Percentiles rank a stretch among this genome's conserved stretches.
These are phyloP conservation scores for Cercophora newfieldiana DNA, from an alignment of 495 filamentous ascomycete genomes.

Conservation along the genomic window DNA sequence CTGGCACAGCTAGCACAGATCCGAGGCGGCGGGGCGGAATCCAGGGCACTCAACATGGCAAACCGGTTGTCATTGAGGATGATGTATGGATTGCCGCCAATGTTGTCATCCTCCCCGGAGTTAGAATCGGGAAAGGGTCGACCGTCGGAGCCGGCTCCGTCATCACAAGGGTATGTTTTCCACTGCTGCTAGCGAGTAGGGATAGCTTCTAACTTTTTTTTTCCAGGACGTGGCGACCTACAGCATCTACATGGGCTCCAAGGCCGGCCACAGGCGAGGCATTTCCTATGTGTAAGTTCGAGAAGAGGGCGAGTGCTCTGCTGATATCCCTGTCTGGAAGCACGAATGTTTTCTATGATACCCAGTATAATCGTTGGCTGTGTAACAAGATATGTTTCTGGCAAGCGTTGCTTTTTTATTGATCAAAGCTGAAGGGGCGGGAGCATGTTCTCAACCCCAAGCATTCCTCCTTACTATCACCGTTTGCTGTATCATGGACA, in stretches of 20 bases:
- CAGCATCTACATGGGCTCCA: conserved; percentile 34
- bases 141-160: conserved; percentile 84
- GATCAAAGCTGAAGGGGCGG: background rate
- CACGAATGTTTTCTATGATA: background rate
- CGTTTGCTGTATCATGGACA: too few relatives aligned
- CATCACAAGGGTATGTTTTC: conserved; percentile 72
- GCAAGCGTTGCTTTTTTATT: background rate
- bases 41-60: conserved; percentile 69
- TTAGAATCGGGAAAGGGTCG: conserved; percentile 75
- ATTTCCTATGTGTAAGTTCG: conserved; percentile 23
- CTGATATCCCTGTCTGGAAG: background rate
- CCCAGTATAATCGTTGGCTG: background rate
- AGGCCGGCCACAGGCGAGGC: conserved; percentile 32
- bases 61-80: conserved; percentile 76
- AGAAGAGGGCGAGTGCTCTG: background rate
- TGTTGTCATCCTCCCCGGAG: conserved; percentile 79
- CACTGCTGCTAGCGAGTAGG: background rate
- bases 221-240: conserved; percentile 36
- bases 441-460: too few relatives aligned
- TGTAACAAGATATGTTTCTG: background rate
- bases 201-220: background rate
- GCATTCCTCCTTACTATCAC: too few relatives aligned
- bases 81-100: conserved; percentile 73
- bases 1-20: conserved; percentile 72
- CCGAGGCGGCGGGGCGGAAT: conserved; percentile 73